Evolutionary conservation across 2,329 filamentous ascomycete genomes (phyloP), one percentile per base, ranked within the genome.

Genomic region (Scytalidium lignicola): DNA sequence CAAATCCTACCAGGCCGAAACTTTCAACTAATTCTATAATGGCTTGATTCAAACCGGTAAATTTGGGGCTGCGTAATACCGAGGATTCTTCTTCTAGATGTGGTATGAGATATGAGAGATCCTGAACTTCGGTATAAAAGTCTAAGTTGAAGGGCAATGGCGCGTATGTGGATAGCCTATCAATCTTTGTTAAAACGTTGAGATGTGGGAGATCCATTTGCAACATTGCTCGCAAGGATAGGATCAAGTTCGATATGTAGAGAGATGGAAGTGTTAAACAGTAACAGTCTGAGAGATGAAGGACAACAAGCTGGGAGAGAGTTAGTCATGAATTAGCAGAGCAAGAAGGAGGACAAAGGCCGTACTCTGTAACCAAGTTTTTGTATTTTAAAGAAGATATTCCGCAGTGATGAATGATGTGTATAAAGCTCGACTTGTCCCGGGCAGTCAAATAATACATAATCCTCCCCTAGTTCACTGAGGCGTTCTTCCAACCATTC

Each of bases 371-470:
- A 97, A 52, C 88, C 90, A 59, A 92, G 69, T 73, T 95, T 96
- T 70, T 96, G 88, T 51, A 99, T 77, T 66, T 81, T 84, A 64
- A 90, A 87, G 68, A 99, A 91, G 55, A 99, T 91, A 62, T 95
- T 95, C 50, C 93, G 83, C 58, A 99, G 72, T 13, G 90, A 95
- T 49, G 85, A 84, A 70, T 99, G 93, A 65, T 97, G 93, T 42
- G 92, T 97, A 64, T 96, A 97, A 5, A 99, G 79, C 70, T 99
- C 93, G 44, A 97, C 92, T 67, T 99, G 93, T 1, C 93, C 93
- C 0, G 93, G 93, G 58, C 93, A 97, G 71, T 99, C 93, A 56
- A 99, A 96, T 10, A 99, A 70, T 49, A 99, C 72, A 63, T 97
- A 99, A 59, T 97, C 91, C 56, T 96, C 89, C 71, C 80, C 86